These are phyloP conservation scores for Vitis riparia DNA, from an alignment of 164 flowering plant genomes.

Conservation along the genomic window DNA sequence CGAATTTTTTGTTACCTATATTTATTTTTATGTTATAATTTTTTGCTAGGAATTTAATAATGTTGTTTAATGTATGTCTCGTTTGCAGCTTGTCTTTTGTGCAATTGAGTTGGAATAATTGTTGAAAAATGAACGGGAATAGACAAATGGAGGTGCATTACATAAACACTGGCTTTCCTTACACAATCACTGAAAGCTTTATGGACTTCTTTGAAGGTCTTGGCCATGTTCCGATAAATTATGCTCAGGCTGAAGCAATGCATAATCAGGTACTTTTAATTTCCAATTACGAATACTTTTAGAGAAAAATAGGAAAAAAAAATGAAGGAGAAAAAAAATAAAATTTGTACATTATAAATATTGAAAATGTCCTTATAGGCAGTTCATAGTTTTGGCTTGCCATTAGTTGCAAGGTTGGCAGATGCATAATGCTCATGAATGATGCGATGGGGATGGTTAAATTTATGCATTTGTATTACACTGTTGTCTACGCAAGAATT, in stretches of 20 bases:
- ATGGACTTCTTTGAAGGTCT: slow-evolving; percentile 76
- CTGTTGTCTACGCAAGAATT: too few species aligned
- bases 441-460: neutral
- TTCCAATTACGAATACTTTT: neutral
- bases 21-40: neutral
- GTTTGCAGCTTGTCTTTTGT: slow-evolving; percentile 14
- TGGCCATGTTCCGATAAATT: slow-evolving; percentile 43
- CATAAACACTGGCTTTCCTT: slow-evolving; percentile 70
- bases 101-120: neutral
- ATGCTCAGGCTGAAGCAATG: slow-evolving; percentile 30
- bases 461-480: neutral
- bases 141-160: slow-evolving; percentile 72
- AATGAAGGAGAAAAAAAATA: too few species aligned
- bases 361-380: neutral
- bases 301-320: neutral
- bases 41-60: neutral
- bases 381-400: slow-evolving; percentile 7
- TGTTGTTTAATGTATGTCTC: neutral
- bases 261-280: slow-evolving; percentile 51
- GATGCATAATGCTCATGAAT: slow-evolving; percentile 6
- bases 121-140: slow-evolving; percentile 42
- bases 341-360: neutral
- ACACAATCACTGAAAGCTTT: slow-evolving; percentile 61
- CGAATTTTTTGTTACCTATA: neutral
- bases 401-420: neutral